Evolutionary conservation across 2,329 filamentous ascomycete genomes (phyloP).

Genomic region (Botrytis pseudocinerea): DNA sequence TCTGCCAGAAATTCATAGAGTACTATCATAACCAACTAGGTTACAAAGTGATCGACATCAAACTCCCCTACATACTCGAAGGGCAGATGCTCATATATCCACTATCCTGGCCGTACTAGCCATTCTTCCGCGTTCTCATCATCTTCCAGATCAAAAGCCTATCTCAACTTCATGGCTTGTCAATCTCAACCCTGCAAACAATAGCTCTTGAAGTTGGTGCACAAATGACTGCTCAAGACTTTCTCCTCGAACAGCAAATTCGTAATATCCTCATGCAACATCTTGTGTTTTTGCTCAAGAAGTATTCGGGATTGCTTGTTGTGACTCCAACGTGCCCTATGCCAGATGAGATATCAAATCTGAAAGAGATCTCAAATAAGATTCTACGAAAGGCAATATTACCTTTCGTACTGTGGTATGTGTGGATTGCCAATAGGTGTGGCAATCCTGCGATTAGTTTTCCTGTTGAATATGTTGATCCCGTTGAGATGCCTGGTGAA

Average conservation of each 20-base stretch:
- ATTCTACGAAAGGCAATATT: constrained; percentile 70
- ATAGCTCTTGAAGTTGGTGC: constrained; percentile 65
- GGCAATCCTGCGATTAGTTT: constrained; percentile 75
- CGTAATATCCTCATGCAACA: constrained; percentile 77
- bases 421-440: constrained; percentile 79
- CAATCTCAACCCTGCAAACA: constrained; percentile 65
- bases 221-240: constrained; percentile 67
- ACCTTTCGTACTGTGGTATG: constrained; percentile 79
- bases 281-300: constrained; percentile 67
- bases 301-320: constrained; percentile 73
- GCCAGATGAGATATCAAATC: constrained; percentile 62
- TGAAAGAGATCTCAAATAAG: constrained; percentile 65
- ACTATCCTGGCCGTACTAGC: constrained; percentile 75
- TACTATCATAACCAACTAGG: constrained; percentile 53
- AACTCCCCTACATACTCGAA: constrained; percentile 64
- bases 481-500: constrained; percentile 41
- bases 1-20: constrained; percentile 63
- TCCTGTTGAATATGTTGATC: constrained; percentile 68
- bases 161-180: constrained; percentile 47
- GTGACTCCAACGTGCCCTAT: constrained; percentile 76
- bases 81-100: constrained; percentile 77
- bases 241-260: constrained; percentile 70
- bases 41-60: constrained; percentile 59
- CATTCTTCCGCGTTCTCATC: constrained; percentile 43
- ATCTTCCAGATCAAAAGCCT: constrained; percentile 7